Conservation (phyloP, 768 basidiomycete genomes). For the Boletellus ananiceps region DNA sequence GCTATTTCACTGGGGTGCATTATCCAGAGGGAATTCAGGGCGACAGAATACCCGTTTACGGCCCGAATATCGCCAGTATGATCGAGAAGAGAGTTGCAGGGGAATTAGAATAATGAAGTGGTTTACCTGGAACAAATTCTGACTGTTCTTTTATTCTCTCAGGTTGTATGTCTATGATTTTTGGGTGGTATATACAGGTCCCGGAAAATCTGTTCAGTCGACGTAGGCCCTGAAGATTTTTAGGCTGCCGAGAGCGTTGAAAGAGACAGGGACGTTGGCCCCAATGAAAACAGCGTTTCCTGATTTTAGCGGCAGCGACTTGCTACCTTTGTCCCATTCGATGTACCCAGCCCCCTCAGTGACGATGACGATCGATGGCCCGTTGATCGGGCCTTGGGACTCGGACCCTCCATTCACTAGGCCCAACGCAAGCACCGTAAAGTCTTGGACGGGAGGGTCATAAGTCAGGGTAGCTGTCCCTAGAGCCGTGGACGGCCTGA, state of each 20-base stretch:
- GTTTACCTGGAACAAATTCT: too few species aligned
- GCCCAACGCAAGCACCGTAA: slow-evolving; percentile 71
- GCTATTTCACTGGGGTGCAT: slow-evolving; percentile 43
- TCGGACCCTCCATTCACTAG: slow-evolving; percentile 45
- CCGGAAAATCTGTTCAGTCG: slow-evolving; percentile 4
- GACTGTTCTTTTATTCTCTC: not conserved
- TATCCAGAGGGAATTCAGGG: slow-evolving; percentile 88
- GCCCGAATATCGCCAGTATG: slow-evolving; percentile 15
- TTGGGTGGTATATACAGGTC: not conserved
- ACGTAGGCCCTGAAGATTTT: slow-evolving; percentile 30
- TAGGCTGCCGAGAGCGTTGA: slow-evolving; percentile 34
- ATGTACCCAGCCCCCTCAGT: slow-evolving; percentile 63
- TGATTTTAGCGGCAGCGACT: slow-evolving; percentile 39
- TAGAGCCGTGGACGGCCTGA: slow-evolving; percentile 53
- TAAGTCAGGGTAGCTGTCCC: slow-evolving; percentile 53
- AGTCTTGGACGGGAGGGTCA: slow-evolving; percentile 91
- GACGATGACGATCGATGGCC: slow-evolving; percentile 82
- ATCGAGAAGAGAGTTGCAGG: too few species aligned
- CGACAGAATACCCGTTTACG: slow-evolving; percentile 81
- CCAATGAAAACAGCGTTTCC: slow-evolving; percentile 86
- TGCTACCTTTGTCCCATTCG: slow-evolving; percentile 40
- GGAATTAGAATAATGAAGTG: too few species aligned
- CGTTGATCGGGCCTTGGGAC: slow-evolving; percentile 59
- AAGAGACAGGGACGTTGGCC: slow-evolving; percentile 55
- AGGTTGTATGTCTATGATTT: not conserved